Evolutionary conservation across 495 filamentous ascomycete species (phyloP).

Genomic region (Penicillium cosmopolitanum): DNA sequence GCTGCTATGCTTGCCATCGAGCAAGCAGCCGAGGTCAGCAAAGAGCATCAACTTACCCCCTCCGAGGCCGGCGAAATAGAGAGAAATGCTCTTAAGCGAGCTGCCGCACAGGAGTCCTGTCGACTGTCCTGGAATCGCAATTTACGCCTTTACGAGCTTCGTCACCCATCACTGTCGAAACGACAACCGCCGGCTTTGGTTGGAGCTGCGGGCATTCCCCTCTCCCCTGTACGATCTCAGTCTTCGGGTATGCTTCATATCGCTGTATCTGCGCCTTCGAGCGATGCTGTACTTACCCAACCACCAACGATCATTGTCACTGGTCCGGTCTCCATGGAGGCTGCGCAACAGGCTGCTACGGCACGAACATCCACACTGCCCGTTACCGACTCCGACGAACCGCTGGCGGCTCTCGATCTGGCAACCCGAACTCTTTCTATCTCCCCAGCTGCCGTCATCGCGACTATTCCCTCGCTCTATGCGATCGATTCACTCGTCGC

Average conservation of each 20-base stretch:
- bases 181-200: constrained; percentile 53
- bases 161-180: constrained; percentile 69
- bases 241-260: constrained; percentile 44
- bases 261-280: constrained; percentile 42
- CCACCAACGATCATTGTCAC: constrained; percentile 49
- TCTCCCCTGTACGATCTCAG: constrained; percentile 57
- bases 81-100: constrained; percentile 60
- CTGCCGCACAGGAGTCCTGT: constrained; percentile 72
- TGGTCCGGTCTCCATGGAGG: constrained; percentile 38
- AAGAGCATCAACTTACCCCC: constrained; percentile 43
- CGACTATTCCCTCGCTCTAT: constrained; percentile 62
- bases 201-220: constrained; percentile 60
- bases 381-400: constrained; percentile 44
- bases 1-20: constrained; percentile 74
- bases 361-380: constrained; percentile 48
- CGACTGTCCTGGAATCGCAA: constrained; percentile 71
- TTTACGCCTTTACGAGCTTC: constrained; percentile 66
- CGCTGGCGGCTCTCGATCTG: constrained; percentile 55
- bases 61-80: constrained; percentile 52
- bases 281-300: constrained; percentile 26
- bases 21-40: constrained; percentile 52
- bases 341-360: constrained; percentile 45
- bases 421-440: constrained; percentile 51
- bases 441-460: constrained; percentile 43
- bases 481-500: constrained; percentile 74